Base-by-base conservation (phyloP, 371 early-diverging fungal genomes). In the Mortierella sp. region DNA sequence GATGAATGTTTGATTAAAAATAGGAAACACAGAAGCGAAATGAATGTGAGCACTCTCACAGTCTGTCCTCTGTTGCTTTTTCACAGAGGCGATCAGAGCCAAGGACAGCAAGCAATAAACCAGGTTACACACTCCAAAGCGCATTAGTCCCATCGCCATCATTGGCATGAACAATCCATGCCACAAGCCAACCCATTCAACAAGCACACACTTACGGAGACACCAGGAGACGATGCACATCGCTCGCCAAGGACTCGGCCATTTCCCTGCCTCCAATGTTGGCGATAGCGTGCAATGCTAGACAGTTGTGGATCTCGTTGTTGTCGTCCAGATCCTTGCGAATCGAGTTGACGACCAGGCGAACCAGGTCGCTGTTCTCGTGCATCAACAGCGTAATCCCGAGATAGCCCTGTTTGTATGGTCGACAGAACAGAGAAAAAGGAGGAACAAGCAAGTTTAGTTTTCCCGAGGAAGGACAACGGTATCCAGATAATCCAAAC, bases 231-330 rank as follows among this genome's bases (percentile, higher is more conserved):
- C 93, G 91, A 78, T 96, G 92, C 19, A 99, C 98, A 87, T 98
- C 97, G 5, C 89, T 83, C 0, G 96, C 92, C 72, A 98, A 88
- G 1, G 93, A 89, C 79, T 97, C 97, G 19, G 98, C 97, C 94
- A 99, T 96, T 88, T 97, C 97, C 51, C 95, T 87, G 50, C 96
- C 95, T 78, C 97, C 97, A 74, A 98, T 95, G 81, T 98, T 98
- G 51, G 99, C 97, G 80, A 98, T 97, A 5, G 98, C 97, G 79
- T 97, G 97, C 14, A 99, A 89, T 3, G 98, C 99, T 64, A 99
- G 86, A 78, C 98, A 99, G 78, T 94, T 94, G 88, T 92, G 93
- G 72, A 96, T 93, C 88, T 99, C 99, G 83, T 96, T 95, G 81
- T 90, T 89, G 80, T 96, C 96, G 73, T 95, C 96, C 75, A 99